Percentiles rank a stretch among this genome's conserved stretches.
Evolutionary conservation across 768 basidiomycete genomes (phyloP).

Genomic region (button mushroom (Agaricus bisporus)): DNA sequence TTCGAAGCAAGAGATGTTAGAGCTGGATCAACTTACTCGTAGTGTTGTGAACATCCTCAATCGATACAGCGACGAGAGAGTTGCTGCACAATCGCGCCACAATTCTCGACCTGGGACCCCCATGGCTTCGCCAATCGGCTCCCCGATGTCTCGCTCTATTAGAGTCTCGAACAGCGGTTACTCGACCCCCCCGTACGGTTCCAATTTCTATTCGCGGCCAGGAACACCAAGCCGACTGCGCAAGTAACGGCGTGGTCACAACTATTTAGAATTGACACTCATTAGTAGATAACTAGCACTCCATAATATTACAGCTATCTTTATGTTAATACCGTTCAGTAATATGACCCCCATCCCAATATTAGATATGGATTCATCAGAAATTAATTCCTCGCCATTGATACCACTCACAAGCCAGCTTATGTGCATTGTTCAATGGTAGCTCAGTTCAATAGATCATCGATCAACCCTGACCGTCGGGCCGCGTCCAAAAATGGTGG

Average conservation of each 20-base stretch:
- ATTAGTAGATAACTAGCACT: background rate
- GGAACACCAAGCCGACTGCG: conserved; percentile 57
- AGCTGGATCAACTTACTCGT: conserved; percentile 68
- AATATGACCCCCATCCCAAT: too few relatives aligned
- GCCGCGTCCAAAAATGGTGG: too few relatives aligned
- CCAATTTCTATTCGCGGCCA: conserved; percentile 44
- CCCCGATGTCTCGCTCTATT: conserved; percentile 35
- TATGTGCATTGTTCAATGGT: too few relatives aligned
- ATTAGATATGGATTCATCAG: too few relatives aligned
- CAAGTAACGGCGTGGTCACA: conserved; percentile 20
- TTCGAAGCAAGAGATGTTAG: conserved; percentile 61
- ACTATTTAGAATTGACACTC: conserved; percentile 7
- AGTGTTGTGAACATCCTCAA: conserved; percentile 72
- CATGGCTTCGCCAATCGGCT: conserved; percentile 28
- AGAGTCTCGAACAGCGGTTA: conserved; percentile 45
- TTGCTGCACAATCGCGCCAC: conserved; percentile 46
- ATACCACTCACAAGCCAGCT: background rate
- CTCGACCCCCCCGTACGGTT: conserved; percentile 40
- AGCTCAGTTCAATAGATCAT: too few relatives aligned
- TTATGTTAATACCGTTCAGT: too few relatives aligned
- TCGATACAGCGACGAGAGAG: conserved; percentile 61
- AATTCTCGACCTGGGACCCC: conserved; percentile 69
- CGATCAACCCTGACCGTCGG: too few relatives aligned
- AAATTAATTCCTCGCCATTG: too few relatives aligned
- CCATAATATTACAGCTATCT: background rate